Evolutionary conservation across 2,329 filamentous ascomycete species (phyloP).

Genomic region (Coniochaeta pulveracea): DNA sequence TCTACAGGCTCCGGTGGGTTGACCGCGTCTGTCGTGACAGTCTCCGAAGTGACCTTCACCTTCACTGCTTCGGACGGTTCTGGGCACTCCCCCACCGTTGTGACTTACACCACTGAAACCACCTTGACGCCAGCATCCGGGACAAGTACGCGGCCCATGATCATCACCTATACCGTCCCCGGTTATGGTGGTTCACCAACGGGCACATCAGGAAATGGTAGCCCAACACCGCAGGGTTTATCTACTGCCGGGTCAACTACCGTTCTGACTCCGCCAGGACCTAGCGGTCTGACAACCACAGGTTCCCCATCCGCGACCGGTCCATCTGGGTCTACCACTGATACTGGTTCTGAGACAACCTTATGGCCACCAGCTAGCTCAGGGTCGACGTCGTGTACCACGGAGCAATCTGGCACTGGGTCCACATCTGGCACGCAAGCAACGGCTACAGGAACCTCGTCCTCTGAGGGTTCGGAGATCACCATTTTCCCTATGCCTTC

Average conservation of each 20-base stretch:
- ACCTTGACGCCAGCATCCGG: not conserved
- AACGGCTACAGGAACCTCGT: no score
- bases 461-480: no score
- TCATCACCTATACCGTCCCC: conserved; percentile 3
- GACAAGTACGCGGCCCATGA: conserved; percentile 4
- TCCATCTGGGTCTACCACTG: not conserved
- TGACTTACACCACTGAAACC: conserved; percentile 6
- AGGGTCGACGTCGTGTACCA: not conserved
- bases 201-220: no score
- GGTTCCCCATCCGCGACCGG: not conserved
- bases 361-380: conserved; percentile 1
- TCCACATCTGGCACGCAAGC: no score
- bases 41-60: conserved; percentile 4
- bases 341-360: not conserved
- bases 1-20: not conserved
- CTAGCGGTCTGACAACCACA: not conserved
- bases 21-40: not conserved
- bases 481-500: no score
- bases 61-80: conserved; percentile 5
- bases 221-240: no score
- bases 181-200: no score
- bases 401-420: no score
- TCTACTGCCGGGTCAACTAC: not conserved
- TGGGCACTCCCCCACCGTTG: conserved; percentile 3
- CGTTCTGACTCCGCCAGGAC: not conserved